phyloP scores from a whole-genome alignment of 2,329 filamentous ascomycete species.

The Aspergillus oerlinghausenensis region DNA sequence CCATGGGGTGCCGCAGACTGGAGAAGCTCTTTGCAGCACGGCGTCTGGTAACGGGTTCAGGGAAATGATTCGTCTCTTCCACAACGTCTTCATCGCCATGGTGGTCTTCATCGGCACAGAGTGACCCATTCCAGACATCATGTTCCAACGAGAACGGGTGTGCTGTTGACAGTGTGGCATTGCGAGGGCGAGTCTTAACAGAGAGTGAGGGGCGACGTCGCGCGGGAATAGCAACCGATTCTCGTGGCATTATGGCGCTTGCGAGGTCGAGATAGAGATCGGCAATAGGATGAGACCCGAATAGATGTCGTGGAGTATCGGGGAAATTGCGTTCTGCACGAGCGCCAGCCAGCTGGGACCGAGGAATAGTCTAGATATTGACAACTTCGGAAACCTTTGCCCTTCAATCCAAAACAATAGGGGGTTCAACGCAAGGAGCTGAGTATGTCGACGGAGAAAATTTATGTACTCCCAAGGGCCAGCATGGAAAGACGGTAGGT shows the following conservation, averaged over 20 bases:
- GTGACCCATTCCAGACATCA: constrained; percentile 21
- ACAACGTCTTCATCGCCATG: constrained; percentile 23
- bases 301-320: background rate
- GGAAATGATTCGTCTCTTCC: constrained; percentile 31
- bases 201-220: constrained; percentile 38
- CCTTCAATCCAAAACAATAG: background rate
- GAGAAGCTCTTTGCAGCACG: constrained; percentile 41
- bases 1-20: constrained; percentile 37
- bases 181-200: constrained; percentile 34
- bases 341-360: background rate
- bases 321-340: background rate
- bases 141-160: constrained; percentile 17
- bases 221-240: constrained; percentile 23
- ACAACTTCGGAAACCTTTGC: background rate
- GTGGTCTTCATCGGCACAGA: constrained; percentile 19
- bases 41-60: constrained; percentile 27
- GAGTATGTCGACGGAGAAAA: background rate
- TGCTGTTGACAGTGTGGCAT: constrained; percentile 25
- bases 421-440: background rate
- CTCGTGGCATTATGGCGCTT: constrained; percentile 26
- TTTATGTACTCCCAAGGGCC: background rate
- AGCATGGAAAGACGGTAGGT: background rate
- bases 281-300: background rate
- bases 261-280: background rate
- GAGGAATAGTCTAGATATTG: background rate